Evolutionary conservation across 768 basidiomycete genomes (phyloP), one percentile per base, ranked within the genome.

Genomic region (Heimioporus sp.): DNA sequence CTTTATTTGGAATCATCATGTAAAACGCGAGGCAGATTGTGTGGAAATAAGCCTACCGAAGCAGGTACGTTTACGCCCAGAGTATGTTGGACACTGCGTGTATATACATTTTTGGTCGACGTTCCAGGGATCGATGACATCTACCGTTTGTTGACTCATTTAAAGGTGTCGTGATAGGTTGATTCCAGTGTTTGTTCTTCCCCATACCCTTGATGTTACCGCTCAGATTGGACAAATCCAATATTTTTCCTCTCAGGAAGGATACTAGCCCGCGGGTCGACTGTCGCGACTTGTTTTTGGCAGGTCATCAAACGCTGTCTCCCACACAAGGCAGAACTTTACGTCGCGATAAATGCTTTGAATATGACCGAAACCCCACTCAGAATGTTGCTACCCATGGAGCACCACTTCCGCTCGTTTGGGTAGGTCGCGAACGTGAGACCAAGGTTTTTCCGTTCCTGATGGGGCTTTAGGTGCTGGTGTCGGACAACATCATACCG

Each of bases 401-500:
- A 24, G 57, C 57, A 43, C 67, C 65, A 19, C 59, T 66, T 41
- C 65, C 65, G 6, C 60, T 66, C 11, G 41, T 42, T 19, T 66
- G 65, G 65, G 65, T 69, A 39, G 19, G 65, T 51, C 39, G 10
- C 20, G 2, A 35, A 20, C 15, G 4, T 11, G 8, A 15, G 10
- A n/a, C 24, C 19, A 8, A 9, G 2, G 35, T 31, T 20, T 35
- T 17, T 43, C 32, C 38, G 20, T 39, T 20, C 38, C 37, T 19
- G 17, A 38, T 37, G 4, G 1, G n/a, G 5, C n/a, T 13, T 6
- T 38, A 69, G 65, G 56, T 67, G 8, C 54, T 67, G 8, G 56
- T 66, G 36, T 41, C 32, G 8, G 67, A 66, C 32, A 67, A 69
- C 30, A 35, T 60, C 11, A 62, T 66, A 44, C 65, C 65, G 10